Evolutionary conservation across 139 green algal species (phyloP).

Genomic region (Dunaliella sp.): DNA sequence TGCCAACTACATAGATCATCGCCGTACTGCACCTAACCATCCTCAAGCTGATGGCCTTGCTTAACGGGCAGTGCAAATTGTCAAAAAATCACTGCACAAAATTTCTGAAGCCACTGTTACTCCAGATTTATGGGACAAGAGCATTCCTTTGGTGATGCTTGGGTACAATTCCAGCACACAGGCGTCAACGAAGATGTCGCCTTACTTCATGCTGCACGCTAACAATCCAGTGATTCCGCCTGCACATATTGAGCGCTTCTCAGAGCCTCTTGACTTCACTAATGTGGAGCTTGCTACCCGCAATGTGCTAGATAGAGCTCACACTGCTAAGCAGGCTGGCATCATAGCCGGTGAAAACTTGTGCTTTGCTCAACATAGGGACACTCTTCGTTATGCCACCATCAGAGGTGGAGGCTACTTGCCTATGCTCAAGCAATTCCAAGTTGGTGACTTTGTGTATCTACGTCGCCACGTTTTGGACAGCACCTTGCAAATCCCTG

Average conservation of each 20-base stretch:
- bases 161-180: conserved; percentile 13
- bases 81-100: conserved; percentile 9
- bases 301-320: too few relatives aligned
- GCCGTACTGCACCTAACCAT: neutral
- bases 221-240: conserved; percentile 7
- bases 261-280: neutral
- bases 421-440: too few relatives aligned
- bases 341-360: too few relatives aligned
- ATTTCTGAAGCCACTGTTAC: neutral
- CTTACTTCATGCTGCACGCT: conserved; percentile 28
- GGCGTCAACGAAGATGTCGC: neutral
- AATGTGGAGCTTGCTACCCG: neutral
- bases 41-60: conserved; percentile 10
- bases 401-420: too few relatives aligned
- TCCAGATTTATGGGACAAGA: conserved; percentile 14
- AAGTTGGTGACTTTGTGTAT: too few relatives aligned
- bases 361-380: too few relatives aligned
- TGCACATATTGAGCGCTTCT: neutral
- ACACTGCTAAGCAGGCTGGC: too few relatives aligned
- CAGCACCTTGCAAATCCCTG: too few relatives aligned
- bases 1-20: neutral
- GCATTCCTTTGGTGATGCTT: conserved; percentile 1
- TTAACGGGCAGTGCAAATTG: conserved; percentile 15
- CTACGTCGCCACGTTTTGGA: too few relatives aligned
- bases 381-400: too few relatives aligned